Evolutionary conservation across 495 filamentous ascomycete species (phyloP), one percentile per base, ranked within the genome.

Genomic region (Chaetomium tenue): DNA sequence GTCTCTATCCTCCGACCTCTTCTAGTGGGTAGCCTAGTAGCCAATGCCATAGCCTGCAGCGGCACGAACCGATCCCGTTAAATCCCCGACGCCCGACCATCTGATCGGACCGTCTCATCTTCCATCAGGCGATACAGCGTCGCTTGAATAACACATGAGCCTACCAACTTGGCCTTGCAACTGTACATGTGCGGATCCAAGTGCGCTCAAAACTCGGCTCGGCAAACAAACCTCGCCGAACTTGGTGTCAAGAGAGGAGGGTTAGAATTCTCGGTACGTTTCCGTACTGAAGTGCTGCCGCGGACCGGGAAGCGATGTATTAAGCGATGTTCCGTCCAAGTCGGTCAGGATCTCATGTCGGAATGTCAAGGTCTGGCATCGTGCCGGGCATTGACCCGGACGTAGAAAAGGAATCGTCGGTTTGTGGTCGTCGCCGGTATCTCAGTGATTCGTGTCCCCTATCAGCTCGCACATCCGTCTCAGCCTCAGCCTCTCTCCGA

Each of bases 401-500:
- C 57, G 72, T 71, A 23, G 72, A 68, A 57, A 74, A 80, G 13
- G 68, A 66, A 51, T 75, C 75, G 22, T 77, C 74, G 44, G 63
- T 63, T 64, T 66, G 68, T 2, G 73, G 76, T 5, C 75, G 69
- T 39, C 75, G 75, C 22, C 72, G 72, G 16, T 75, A 74, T 44
- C 80, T 71, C 48, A 82, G 63, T 22, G 71, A 68, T 30, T 79
- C 77, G 30, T 71, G 73, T 22, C 62, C 70, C 42, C 74, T 58
- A 15, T 79, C 79, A 47, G 66, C 62, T 20, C 73, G 70, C n/a
- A 63, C 68, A 44, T 76, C 73, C 15, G 73, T 65, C 67, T 83
- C 82, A 15, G 77, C 73, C 46, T 79, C 76, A 18, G 77, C 64
- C 40, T 83, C 81, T 47, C 74, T 79, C 18, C 77, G 70, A 33